Base-by-base conservation (phyloP, 495 filamentous ascomycete genomes). In the Corynascus novoguineensis region DNA sequence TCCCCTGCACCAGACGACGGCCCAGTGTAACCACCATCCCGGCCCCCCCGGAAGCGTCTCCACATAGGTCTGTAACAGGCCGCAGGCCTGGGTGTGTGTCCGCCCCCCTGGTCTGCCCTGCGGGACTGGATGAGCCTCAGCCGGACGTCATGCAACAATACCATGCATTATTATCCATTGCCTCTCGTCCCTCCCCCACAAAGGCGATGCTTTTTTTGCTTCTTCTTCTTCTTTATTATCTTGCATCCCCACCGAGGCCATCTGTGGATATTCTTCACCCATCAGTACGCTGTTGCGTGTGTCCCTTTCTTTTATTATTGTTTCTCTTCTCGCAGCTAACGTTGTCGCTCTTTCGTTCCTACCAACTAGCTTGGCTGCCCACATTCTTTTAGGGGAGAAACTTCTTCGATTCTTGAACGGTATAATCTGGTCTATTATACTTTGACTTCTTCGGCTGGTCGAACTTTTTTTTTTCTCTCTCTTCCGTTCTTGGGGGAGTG, bases 351-450 rank as follows among this genome's bases (percentile, higher is more conserved):
- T 79, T 79, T 74, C 75, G 75, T 68, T 71, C 70, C 59, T 60
- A 66, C 77, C 79, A 81, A 81, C 78, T 79, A 75, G 78, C 71
- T 81, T 79, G 77, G 77, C 75, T 79, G 76, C 71, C 73, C 70
- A 75, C 71, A 53, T 70, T 75, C 75, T 72, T 80, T 69, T 73
- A 70, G 62, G 63, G 65, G 62, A 67, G 50, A 68, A 56, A 63
- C 35, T 53, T 51, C 66, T 67, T 72, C 68, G 59, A 68, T 74
- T 75, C 60, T 62, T 73, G 60, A 63, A 70, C 69, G 66, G 72
- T 73, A 71, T 73, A 71, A 70, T 70, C 72, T 75, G 68, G 68
- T 69, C 63, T 63, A 65, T 66, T 73, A 64, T 71, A 68, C 64
- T 67, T 45, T 42, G 24, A 53, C 45, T 50, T 65, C 48, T 27